Percentiles rank a stretch among this genome's conserved stretches.
These are phyloP conservation scores for Dittrichia graveolens DNA, from an alignment of 129 eudicot species.

Conservation along the genomic window DNA sequence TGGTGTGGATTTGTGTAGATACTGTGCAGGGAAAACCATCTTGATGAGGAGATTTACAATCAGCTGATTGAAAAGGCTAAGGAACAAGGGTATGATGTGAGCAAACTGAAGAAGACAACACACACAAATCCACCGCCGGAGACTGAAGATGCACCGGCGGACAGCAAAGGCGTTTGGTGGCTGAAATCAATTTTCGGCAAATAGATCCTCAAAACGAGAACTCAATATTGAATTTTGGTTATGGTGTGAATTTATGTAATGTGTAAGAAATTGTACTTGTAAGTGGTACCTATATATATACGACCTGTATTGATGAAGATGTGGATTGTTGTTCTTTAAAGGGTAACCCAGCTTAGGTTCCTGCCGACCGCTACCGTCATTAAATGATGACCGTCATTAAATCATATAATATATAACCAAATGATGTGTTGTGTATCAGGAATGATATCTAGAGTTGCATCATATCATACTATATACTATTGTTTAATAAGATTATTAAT, in stretches of 20 bases:
- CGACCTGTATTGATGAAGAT: no score
- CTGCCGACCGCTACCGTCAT: no score
- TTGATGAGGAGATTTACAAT: slow-evolving; percentile 62
- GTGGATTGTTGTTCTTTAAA: no score
- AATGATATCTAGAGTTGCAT: no score
- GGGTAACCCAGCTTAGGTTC: no score
- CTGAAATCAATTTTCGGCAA: slow-evolving; percentile 65
- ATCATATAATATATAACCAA: no score
- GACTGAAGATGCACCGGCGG: slow-evolving; percentile 46
- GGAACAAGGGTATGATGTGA: slow-evolving; percentile 70
- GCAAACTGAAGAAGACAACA: slow-evolving; percentile 69
- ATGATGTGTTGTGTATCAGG: no score
- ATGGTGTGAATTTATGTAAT: neutral
- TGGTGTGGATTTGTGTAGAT: slow-evolving; percentile 40
- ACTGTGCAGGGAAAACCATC: slow-evolving; percentile 52
- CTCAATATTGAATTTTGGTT: neutral
- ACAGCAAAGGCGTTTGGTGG: slow-evolving; percentile 89
- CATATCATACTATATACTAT: no score
- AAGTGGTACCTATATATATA: no score
- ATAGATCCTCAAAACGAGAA: neutral
- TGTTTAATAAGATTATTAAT: no score
- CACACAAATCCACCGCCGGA: slow-evolving; percentile 66
- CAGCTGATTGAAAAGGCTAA: slow-evolving; percentile 56
- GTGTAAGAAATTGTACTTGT: neutral
- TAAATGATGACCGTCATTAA: no score